These are phyloP conservation scores for Pleurotus eryngii DNA, from an alignment of 768 basidiomycete genomes.

Conservation along the genomic window DNA sequence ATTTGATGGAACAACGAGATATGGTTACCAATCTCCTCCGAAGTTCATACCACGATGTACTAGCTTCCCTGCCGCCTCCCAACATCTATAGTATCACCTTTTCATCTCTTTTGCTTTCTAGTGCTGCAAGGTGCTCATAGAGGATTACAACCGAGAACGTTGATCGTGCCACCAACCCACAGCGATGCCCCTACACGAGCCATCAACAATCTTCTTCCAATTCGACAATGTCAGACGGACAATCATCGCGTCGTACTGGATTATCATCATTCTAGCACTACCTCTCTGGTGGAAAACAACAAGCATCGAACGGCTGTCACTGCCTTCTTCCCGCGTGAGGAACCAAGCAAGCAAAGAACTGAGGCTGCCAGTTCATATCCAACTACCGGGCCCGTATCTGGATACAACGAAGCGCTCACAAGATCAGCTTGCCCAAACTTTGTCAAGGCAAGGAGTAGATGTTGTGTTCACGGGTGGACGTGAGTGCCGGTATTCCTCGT, in stretches of 20 bases:
- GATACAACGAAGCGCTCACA: conserved; percentile 10
- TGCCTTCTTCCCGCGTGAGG: conserved; percentile 62
- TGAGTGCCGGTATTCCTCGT: too few species aligned
- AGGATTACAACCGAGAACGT: too few species aligned
- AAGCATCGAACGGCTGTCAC: conserved; percentile 76
- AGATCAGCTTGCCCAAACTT: conserved; percentile 16
- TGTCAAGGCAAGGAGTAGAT: conserved; percentile 37
- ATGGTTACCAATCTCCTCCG: too few species aligned
- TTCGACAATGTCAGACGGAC: conserved; percentile 43
- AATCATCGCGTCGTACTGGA: conserved; percentile 77
- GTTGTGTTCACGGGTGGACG: conserved; percentile 14
- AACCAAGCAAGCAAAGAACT: conserved; percentile 45
- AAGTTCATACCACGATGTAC: neutral
- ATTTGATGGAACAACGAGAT: too few species aligned
- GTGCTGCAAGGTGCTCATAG: too few species aligned
- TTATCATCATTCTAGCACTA: conserved; percentile 68
- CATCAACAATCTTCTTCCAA: conserved; percentile 53
- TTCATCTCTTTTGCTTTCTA: too few species aligned
- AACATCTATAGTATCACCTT: too few species aligned
- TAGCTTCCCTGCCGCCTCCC: too few species aligned
- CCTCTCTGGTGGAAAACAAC: conserved; percentile 96
- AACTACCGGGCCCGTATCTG: conserved; percentile 18
- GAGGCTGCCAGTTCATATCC: conserved; percentile 44
- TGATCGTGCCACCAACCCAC: too few species aligned
- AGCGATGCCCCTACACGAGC: conserved; percentile 32